Evolutionary conservation across 768 basidiomycete species (phyloP).

Genomic region (Boletellus sp.): DNA sequence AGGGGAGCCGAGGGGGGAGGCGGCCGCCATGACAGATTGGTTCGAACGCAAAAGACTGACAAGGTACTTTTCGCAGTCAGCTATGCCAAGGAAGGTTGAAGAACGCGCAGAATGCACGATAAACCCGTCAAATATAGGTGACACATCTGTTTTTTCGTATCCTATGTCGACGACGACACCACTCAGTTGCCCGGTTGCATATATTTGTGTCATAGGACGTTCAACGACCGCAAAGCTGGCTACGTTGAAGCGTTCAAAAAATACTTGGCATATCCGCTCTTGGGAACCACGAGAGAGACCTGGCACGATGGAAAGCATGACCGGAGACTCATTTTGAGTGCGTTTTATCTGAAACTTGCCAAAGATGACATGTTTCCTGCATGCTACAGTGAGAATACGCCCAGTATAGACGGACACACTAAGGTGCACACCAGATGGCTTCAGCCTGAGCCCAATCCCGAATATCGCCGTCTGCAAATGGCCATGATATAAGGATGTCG

Average conservation of each 20-base stretch:
- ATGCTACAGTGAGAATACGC: constrained; percentile 5
- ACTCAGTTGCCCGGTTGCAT: constrained; percentile 64
- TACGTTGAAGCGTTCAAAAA: constrained; percentile 92
- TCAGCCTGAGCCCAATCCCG: constrained; percentile 83
- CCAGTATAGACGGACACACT: neutral
- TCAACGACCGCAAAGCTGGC: constrained; percentile 79
- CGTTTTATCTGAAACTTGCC: constrained; percentile 69
- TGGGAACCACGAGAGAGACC: constrained; percentile 63
- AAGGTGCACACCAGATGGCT: constrained; percentile 70
- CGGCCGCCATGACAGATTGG: constrained; percentile 53
- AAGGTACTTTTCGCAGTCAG: constrained; percentile 72
- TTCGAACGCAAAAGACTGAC: constrained; percentile 71
- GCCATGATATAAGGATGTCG: constrained; percentile 75
- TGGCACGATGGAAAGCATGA: constrained; percentile 67
- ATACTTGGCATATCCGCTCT: constrained; percentile 75
- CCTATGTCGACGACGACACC: constrained; percentile 85
- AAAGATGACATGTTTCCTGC: constrained; percentile 85
- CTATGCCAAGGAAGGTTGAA: constrained; percentile 60
- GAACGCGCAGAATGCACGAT: constrained; percentile 52
- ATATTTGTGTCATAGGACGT: constrained; percentile 81
- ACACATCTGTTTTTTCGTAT: constrained; percentile 69
- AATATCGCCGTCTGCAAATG: constrained; percentile 71
- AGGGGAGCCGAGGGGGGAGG: constrained; percentile 52
- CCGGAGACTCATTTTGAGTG: constrained; percentile 83
- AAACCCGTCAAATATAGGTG: constrained; percentile 73